Conservation (phyloP, 768 basidiomycete genomes). For the Tremella yokohamensis region DNA sequence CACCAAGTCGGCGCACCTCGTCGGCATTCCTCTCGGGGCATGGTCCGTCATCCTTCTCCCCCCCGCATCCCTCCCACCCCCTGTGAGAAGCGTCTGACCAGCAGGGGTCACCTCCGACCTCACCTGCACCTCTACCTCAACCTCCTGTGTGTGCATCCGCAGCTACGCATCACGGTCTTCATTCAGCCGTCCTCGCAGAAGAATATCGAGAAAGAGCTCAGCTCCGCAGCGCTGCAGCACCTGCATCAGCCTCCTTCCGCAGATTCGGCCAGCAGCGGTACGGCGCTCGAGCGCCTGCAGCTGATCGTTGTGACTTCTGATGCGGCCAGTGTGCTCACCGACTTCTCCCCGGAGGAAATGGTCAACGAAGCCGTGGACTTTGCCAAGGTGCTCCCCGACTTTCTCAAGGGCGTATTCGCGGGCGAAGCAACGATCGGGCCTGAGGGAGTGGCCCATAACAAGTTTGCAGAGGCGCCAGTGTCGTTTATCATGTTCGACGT, state of each 20-base stretch:
- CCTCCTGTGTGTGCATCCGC: constrained; percentile 14
- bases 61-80: no score
- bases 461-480: constrained; percentile 16
- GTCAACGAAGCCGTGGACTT: constrained; percentile 20
- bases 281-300: constrained; percentile 10
- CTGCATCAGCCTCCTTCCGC: constrained; percentile 4
- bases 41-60: no score
- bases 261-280: not conserved
- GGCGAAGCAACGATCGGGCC: constrained; percentile 3
- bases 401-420: constrained; percentile 10
- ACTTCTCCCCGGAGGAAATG: constrained; percentile 8
- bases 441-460: constrained; percentile 10
- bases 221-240: constrained; percentile 15
- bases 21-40: no score
- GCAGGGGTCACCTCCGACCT: constrained; percentile 25
- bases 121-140: constrained; percentile 15
- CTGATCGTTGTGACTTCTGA: not conserved
- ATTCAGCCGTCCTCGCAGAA: constrained; percentile 11
- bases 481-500: constrained; percentile 29
- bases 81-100: not conserved
- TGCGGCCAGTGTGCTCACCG: not conserved
- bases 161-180: constrained; percentile 23
- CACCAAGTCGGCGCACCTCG: no score
- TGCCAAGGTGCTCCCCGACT: constrained; percentile 15
- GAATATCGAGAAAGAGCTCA: constrained; percentile 22